Evolutionary conservation across 768 basidiomycete genomes (phyloP).

Genomic region (Mycena alexandri): DNA sequence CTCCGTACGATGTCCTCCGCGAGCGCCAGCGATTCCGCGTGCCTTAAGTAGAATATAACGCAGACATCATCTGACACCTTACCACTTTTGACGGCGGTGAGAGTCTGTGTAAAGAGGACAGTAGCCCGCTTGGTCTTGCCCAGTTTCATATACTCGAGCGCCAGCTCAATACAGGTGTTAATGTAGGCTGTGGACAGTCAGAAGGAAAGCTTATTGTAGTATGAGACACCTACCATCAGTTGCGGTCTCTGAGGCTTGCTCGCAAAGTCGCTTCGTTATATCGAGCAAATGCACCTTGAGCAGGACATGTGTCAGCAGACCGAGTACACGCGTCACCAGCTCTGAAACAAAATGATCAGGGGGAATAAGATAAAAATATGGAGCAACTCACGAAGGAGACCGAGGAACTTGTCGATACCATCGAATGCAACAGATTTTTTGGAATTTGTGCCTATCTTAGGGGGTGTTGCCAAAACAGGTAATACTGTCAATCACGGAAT

Average conservation of each 20-base stretch:
- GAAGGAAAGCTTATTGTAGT: background rate
- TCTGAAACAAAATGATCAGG: conserved; percentile 51
- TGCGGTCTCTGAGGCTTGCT: conserved; percentile 55
- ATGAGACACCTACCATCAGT: conserved; percentile 59
- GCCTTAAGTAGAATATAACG: conserved; percentile 70
- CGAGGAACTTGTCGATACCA: conserved; percentile 57
- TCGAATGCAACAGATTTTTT: conserved; percentile 47
- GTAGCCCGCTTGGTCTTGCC: conserved; percentile 80
- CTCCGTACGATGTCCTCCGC: conserved; percentile 71
- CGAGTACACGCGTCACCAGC: conserved; percentile 71
- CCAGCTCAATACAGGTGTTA: conserved; percentile 75
- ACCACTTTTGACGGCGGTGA: conserved; percentile 58
- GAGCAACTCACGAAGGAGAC: conserved; percentile 65
- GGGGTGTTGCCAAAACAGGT: conserved; percentile 48
- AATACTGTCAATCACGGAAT: conserved; percentile 40
- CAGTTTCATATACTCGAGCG: conserved; percentile 82
- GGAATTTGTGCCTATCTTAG: conserved; percentile 41
- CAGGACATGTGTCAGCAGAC: conserved; percentile 75
- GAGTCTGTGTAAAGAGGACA: conserved; percentile 70
- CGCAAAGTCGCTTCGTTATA: conserved; percentile 70
- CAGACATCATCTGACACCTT: conserved; percentile 65
- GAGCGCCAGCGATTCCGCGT: conserved; percentile 74
- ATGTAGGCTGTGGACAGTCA: conserved; percentile 65
- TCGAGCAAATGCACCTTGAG: conserved; percentile 78
- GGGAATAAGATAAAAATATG: background rate